phyloP scores from a whole-genome alignment of 2,329 filamentous ascomycete species.

The Blastomyces parvus region DNA sequence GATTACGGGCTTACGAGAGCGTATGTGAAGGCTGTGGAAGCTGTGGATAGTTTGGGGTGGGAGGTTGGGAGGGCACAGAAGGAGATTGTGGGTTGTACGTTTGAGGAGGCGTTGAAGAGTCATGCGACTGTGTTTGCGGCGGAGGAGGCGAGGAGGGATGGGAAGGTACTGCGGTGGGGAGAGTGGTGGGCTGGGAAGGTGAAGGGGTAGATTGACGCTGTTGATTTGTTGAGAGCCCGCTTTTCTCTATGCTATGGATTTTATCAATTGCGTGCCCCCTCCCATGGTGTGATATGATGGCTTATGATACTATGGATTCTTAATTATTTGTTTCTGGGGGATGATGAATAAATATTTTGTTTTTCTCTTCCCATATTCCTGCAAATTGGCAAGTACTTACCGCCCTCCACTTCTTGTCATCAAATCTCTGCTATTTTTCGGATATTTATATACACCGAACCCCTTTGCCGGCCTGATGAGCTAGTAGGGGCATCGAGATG shows the following conservation, averaged over 20 bases:
- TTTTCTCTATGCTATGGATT: not conserved
- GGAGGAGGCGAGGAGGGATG: slow-evolving; percentile 66
- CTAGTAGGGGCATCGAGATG: no score
- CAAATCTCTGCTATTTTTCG: no score
- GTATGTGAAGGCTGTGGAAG: slow-evolving; percentile 73
- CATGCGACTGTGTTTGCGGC: slow-evolving; percentile 92
- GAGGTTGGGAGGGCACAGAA: slow-evolving; percentile 61
- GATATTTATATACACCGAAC: no score
- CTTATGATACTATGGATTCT: not conserved
- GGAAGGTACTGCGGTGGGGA: slow-evolving; percentile 63
- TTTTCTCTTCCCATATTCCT: not conserved
- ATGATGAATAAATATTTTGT: not conserved
- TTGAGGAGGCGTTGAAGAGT: slow-evolving; percentile 80
- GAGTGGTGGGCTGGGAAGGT: slow-evolving; percentile 59
- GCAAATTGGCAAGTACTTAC: no score
- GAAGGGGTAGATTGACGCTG: slow-evolving; percentile 24
- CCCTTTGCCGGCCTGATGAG: no score
- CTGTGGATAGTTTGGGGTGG: slow-evolving; percentile 63
- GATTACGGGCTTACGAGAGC: slow-evolving; percentile 70
- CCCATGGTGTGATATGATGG: not conserved
- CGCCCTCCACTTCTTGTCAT: no score
- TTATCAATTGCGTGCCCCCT: not conserved
- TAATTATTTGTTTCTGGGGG: no score
- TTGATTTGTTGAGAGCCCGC: no score
- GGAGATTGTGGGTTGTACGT: slow-evolving; percentile 65